Percentiles rank a stretch among this genome's conserved stretches.
Conservation (phyloP, 106 monocot genomes). For the Narthecium ossifragum region DNA sequence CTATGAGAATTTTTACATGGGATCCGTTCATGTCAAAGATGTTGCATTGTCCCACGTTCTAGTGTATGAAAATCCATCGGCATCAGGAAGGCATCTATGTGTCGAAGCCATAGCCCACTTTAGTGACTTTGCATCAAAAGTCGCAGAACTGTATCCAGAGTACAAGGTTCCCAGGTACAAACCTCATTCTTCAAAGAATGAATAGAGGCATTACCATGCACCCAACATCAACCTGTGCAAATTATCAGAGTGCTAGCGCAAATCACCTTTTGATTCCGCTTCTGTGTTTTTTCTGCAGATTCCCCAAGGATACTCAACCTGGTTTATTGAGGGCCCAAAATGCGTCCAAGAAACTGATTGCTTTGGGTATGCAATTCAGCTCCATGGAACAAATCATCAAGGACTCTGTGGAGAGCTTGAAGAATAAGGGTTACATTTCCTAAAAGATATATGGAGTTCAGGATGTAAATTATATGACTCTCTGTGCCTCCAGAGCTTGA, state of each 20-base stretch:
- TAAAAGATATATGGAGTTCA: slow-evolving; percentile 2
- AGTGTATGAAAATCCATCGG: slow-evolving; percentile 68
- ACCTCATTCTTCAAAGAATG: too few species aligned
- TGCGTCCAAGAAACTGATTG: slow-evolving; percentile 76
- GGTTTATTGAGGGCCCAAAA: slow-evolving; percentile 62
- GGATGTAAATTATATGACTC: too few species aligned
- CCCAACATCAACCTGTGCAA: too few species aligned
- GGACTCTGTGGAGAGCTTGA: slow-evolving; percentile 71
- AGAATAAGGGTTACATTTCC: slow-evolving; percentile 63
- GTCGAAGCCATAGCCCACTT: slow-evolving; percentile 63
- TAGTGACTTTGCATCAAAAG: slow-evolving; percentile 78
- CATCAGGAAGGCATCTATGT: slow-evolving; percentile 83
- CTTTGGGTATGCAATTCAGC: slow-evolving; percentile 61
- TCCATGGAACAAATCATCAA: slow-evolving; percentile 77
- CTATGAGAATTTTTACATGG: slow-evolving; percentile 73
- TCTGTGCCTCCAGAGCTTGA: too few species aligned
- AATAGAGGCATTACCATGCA: too few species aligned
- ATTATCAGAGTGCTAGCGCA: too few species aligned
- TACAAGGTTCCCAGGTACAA: slow-evolving; percentile 67
- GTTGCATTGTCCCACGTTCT: slow-evolving; percentile 85
- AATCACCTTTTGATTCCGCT: not conserved
- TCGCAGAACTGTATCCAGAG: slow-evolving; percentile 80
- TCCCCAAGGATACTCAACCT: slow-evolving; percentile 83
- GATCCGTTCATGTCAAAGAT: slow-evolving; percentile 91
- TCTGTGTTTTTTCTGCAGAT: slow-evolving; percentile 22